Percentiles rank a stretch among this genome's conserved stretches.
Conservation (phyloP, 768 basidiomycete genomes). For the Calvatia gigantea region DNA sequence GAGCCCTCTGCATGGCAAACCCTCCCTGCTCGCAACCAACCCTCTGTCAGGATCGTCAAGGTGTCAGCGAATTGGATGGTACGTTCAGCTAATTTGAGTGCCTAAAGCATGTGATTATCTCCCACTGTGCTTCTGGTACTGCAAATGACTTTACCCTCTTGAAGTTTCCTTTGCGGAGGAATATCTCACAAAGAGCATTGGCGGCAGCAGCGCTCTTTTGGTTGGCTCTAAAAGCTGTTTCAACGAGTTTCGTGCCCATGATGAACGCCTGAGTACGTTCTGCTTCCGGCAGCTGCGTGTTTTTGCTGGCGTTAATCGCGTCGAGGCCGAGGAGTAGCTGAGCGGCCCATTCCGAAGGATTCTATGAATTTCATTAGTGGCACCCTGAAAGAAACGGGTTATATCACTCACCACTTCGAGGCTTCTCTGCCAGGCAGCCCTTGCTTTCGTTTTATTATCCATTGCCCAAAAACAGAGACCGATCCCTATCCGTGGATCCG, state of each 20-base stretch:
- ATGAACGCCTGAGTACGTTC: slow-evolving; percentile 62
- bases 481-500: slow-evolving; percentile 94
- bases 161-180: slow-evolving; percentile 67
- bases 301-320: slow-evolving; percentile 82
- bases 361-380: slow-evolving; percentile 36
- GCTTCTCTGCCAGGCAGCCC: slow-evolving; percentile 87
- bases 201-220: slow-evolving; percentile 79
- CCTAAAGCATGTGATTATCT: slow-evolving; percentile 35
- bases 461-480: slow-evolving; percentile 92
- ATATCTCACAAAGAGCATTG: slow-evolving; percentile 77
- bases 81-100: slow-evolving; percentile 90
- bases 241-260: slow-evolving; percentile 65
- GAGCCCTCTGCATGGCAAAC: slow-evolving; percentile 73
- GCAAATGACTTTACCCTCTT: slow-evolving; percentile 44
- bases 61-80: slow-evolving; percentile 94
- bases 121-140: slow-evolving; percentile 1
- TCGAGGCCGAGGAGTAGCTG: slow-evolving; percentile 83
- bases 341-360: slow-evolving; percentile 76
- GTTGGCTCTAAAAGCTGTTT: slow-evolving; percentile 78
- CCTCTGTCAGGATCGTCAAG: slow-evolving; percentile 78
- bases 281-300: slow-evolving; percentile 55
- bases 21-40: slow-evolving; percentile 80
- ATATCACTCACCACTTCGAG: slow-evolving; percentile 65
- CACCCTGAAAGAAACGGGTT: neutral
- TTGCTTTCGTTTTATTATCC: slow-evolving; percentile 78